These are phyloP conservation scores for Knoxia roxburghii DNA, from an alignment of 257 asterid species.

Conservation along the genomic window DNA sequence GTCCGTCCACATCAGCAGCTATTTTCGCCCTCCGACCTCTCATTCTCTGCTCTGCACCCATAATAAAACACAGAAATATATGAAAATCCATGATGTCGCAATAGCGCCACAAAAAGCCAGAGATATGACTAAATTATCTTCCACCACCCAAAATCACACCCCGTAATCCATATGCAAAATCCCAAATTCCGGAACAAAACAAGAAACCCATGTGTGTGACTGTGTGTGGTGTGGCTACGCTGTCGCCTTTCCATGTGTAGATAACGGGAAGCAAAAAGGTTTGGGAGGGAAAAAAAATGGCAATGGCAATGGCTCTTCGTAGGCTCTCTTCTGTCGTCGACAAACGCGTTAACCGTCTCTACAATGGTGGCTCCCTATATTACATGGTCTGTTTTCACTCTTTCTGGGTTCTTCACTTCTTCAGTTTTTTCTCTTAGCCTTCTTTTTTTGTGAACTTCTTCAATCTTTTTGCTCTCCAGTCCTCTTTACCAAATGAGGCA, in stretches of 20 bases:
- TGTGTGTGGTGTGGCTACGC: neutral
- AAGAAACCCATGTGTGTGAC: neutral
- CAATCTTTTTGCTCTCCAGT: slow-evolving; percentile 26
- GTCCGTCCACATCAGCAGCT: too few relatives aligned
- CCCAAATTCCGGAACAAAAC: slow-evolving; percentile 2
- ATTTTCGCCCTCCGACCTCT: too few relatives aligned
- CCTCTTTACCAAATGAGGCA: slow-evolving; percentile 70
- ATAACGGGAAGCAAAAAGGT: slow-evolving; percentile 7
- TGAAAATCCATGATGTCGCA: slow-evolving; percentile 12
- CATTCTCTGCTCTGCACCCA: neutral
- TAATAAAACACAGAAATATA: neutral
- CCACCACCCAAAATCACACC: slow-evolving; percentile 54
- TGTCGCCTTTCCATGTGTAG: slow-evolving; percentile 9
- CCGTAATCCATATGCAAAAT: neutral
- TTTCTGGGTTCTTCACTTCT: neutral
- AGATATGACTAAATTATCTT: slow-evolving; percentile 45
- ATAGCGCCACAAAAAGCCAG: slow-evolving; percentile 18
- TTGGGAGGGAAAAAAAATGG: slow-evolving; percentile 9
- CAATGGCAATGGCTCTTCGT: slow-evolving; percentile 81
- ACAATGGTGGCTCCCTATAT: slow-evolving; percentile 54
- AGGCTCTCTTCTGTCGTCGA: slow-evolving; percentile 63
- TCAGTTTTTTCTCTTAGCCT: neutral
- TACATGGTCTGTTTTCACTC: slow-evolving; percentile 43
- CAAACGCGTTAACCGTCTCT: slow-evolving; percentile 54
- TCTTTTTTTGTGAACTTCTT: too few relatives aligned